phyloP scores from a whole-genome alignment of 768 basidiomycete species.

The Leccinellum rugosiceps region DNA sequence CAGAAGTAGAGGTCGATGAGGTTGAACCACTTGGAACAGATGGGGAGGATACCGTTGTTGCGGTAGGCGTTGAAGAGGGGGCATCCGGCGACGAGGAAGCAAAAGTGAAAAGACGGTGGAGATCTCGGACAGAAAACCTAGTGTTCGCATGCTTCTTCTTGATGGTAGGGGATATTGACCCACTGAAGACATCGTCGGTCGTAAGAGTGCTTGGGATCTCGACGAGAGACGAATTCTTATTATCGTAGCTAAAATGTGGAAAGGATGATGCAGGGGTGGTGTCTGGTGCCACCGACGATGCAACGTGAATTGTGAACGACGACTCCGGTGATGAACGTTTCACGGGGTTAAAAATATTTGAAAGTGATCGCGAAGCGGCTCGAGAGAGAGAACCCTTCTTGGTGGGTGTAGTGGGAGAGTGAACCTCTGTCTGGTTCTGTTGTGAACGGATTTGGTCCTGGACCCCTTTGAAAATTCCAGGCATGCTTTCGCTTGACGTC shows the following conservation, averaged over 20 bases:
- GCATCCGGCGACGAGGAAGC: slow-evolving; percentile 21
- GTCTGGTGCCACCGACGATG: slow-evolving; percentile 18
- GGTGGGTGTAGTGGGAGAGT: slow-evolving; percentile 12
- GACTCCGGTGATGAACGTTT: slow-evolving; percentile 29
- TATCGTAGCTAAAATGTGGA: slow-evolving; percentile 14
- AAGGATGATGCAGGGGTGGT: slow-evolving; percentile 4
- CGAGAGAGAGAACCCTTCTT: slow-evolving; percentile 29
- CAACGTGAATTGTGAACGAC: slow-evolving; percentile 22
- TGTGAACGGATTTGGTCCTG: slow-evolving; percentile 22
- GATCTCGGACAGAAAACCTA: slow-evolving; percentile 37
- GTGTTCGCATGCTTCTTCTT: slow-evolving; percentile 20
- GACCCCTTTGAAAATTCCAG: slow-evolving; percentile 25
- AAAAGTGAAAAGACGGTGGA: slow-evolving; percentile 33
- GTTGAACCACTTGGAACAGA: not conserved
- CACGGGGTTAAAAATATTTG: slow-evolving; percentile 21
- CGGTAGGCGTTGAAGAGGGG: slow-evolving; percentile 1
- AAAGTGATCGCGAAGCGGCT: slow-evolving; percentile 32
- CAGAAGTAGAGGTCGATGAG: slow-evolving; percentile 12
- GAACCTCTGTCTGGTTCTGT: slow-evolving; percentile 12
- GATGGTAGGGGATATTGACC: slow-evolving; percentile 34
- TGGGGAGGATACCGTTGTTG: not conserved
- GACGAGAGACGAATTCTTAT: slow-evolving; percentile 25
- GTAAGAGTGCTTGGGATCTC: slow-evolving; percentile 10
- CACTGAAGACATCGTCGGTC: slow-evolving; percentile 11
- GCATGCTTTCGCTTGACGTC: slow-evolving; percentile 28